Base-by-base conservation (phyloP, 1,139 yeast genomes). In the Lodderomyces oxycetoniae region DNA sequence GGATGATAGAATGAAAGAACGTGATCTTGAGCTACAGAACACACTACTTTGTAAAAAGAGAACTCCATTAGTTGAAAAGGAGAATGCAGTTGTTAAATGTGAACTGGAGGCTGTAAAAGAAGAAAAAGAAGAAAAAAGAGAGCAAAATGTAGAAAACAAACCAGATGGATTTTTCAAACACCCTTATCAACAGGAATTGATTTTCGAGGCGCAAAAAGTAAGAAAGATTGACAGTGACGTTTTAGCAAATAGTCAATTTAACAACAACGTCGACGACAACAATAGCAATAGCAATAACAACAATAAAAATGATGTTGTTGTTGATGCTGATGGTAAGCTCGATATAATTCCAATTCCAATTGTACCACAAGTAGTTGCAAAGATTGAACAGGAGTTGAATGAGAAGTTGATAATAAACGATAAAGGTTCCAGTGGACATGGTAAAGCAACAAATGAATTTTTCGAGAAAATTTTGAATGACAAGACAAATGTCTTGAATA, bases 1-100 rank as follows among this genome's bases (percentile, higher is more conserved):
- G 73, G 50, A 57, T 26, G 61, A 62, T 29, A 43, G 72, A 17
- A 44, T 65, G 28, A 31, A 46, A 6, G 49, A 57, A 25, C 48
- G 74, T 33, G 71, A 67, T 37, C 43, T 47, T 10, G 17, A 22
- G 16, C 28, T 43, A 7, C 31, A 34, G 16, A 23, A 22, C 12
- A 33, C 33, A 14, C 21, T 41, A 20, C 23, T 35, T 13, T 5
- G n/a, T 5, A 24, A 23, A 27, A 30, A 22, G 9, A 12, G 13
- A 22, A 13, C n/a, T 10, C 5, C n/a, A n/a, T 4, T 8, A 4
- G 25, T 22, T 17, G 22, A 14, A 13, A 21, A 16, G 11, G 26
- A 23, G 17, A 29, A 16, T 22, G 30, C 24, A 13, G 28, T 37
- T 5, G 47, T 49, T 14, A 12, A 10, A 26, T 28, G 24, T 19